These are phyloP conservation scores for Byssoonygena ceratinophila DNA, from an alignment of 2,329 filamentous ascomycete species.

Conservation along the genomic window DNA sequence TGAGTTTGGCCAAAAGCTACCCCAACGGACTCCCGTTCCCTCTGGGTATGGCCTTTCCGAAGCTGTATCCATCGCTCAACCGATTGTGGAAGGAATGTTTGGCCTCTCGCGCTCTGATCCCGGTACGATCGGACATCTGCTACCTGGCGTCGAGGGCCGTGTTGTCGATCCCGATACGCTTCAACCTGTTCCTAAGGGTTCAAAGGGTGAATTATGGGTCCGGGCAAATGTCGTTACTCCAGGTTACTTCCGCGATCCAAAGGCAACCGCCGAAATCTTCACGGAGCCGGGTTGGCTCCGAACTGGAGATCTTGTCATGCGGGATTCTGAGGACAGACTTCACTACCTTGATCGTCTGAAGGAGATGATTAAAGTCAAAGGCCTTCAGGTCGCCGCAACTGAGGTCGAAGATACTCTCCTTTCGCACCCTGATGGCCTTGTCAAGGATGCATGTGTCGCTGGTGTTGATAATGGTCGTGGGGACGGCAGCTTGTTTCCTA, in stretches of 20 bases:
- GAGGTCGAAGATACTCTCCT: constrained; percentile 55
- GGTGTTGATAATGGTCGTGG: constrained; percentile 15
- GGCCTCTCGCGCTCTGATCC: constrained; percentile 10
- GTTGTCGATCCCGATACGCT: constrained; percentile 31
- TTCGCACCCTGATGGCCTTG: constrained; percentile 37
- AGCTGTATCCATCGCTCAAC: constrained; percentile 12
- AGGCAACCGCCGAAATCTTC: constrained; percentile 32
- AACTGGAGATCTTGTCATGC: constrained; percentile 32
- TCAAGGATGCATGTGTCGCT: constrained; percentile 13
- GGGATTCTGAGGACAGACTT: constrained; percentile 32
- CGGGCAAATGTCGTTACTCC: constrained; percentile 37
- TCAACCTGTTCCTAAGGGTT: constrained; percentile 29
- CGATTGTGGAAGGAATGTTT: constrained; percentile 14
- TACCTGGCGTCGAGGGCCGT: constrained; percentile 34
- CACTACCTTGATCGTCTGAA: constrained; percentile 52
- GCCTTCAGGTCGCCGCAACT: constrained; percentile 48
- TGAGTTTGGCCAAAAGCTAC: constrained; percentile 12
- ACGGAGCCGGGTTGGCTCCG: constrained; percentile 36
- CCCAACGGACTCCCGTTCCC: constrained; percentile 6
- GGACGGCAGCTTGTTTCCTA: constrained; percentile 13
- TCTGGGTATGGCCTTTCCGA: constrained; percentile 14
- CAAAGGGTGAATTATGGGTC: constrained; percentile 38
- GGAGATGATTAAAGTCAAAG: constrained; percentile 59
- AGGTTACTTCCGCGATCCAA: constrained; percentile 35
- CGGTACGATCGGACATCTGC: constrained; percentile 29